Conservation (phyloP, 148 eudicot genomes). For the Drosera capensis region DNA sequence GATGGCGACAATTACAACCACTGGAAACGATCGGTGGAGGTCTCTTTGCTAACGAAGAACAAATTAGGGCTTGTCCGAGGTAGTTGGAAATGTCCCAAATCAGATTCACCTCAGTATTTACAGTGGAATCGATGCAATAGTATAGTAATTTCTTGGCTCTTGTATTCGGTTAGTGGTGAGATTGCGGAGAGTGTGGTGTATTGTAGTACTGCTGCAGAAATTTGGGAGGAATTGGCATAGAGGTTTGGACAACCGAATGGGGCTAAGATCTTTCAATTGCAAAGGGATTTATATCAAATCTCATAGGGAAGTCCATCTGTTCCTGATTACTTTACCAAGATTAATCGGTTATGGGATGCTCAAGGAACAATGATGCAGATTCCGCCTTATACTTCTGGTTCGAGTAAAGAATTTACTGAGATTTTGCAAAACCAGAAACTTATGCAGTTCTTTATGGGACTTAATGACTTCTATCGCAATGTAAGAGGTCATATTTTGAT, state of each 20-base stretch:
- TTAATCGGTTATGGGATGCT: neutral
- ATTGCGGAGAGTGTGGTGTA: neutral
- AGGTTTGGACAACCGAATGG: neutral
- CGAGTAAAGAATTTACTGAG: neutral
- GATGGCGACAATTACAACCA: too few species aligned
- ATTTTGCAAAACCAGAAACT: neutral
- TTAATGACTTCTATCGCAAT: neutral
- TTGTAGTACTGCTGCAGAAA: neutral
- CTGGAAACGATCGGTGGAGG: too few species aligned
- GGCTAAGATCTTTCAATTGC: neutral
- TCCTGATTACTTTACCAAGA: neutral
- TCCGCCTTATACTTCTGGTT: neutral
- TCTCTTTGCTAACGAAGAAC: neutral
- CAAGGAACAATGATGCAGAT: too few species aligned
- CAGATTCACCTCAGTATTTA: too few species aligned
- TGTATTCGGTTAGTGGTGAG: neutral
- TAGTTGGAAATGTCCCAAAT: neutral
- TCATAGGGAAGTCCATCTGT: neutral
- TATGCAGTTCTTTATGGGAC: neutral
- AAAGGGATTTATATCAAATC: neutral
- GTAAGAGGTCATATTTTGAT: neutral
- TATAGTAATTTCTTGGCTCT: conserved; percentile 1
- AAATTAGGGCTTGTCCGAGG: neutral
- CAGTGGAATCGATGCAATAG: neutral
- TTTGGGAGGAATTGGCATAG: neutral